phyloP scores from a whole-genome alignment of 2,329 filamentous ascomycete species.

The Cyphellophora europaea region DNA sequence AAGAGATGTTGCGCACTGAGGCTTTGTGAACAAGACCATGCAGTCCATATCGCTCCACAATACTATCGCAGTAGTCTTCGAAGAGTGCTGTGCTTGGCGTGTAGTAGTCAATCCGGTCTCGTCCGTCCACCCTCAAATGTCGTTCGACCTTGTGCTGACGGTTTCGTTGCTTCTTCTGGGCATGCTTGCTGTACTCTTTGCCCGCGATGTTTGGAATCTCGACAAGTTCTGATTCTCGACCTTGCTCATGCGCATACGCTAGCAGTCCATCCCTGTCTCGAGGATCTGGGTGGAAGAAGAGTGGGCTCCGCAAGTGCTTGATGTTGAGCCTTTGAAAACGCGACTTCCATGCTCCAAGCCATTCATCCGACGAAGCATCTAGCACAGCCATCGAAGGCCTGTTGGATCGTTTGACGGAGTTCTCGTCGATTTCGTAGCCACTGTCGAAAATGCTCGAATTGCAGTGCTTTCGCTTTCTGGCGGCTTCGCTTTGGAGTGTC shows the following conservation, averaged over 20 bases:
- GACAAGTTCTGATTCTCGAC: conserved; percentile 53
- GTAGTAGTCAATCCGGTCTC: conserved; percentile 62
- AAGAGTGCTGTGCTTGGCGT: conserved; percentile 56
- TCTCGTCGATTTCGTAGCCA: conserved; percentile 1
- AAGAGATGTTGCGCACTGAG: conserved; percentile 52
- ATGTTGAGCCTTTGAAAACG: conserved; percentile 63
- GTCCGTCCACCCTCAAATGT: conserved; percentile 50
- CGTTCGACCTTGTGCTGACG: conserved; percentile 26
- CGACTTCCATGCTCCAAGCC: conserved; percentile 63
- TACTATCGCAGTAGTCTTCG: conserved; percentile 49
- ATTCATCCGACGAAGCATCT: conserved; percentile 53
- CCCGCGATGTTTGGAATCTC: conserved; percentile 69
- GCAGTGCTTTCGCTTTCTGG: conserved; percentile 2
- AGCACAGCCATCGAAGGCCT: conserved; percentile 50
- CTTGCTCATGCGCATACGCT: conserved; percentile 55
- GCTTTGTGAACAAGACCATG: conserved; percentile 50
- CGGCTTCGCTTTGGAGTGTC: conserved; percentile 10
- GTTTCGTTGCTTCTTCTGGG: conserved; percentile 48
- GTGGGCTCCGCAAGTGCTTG: conserved; percentile 62
- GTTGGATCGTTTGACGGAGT: conserved; percentile 10
- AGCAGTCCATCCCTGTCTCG: conserved; percentile 64
- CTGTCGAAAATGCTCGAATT: neutral
- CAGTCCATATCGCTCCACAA: conserved; percentile 51
- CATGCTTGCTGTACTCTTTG: conserved; percentile 71
- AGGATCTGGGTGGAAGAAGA: conserved; percentile 77